phyloP scores from a whole-genome alignment of 805 yeast species.

The Torulaspora franciscae region DNA sequence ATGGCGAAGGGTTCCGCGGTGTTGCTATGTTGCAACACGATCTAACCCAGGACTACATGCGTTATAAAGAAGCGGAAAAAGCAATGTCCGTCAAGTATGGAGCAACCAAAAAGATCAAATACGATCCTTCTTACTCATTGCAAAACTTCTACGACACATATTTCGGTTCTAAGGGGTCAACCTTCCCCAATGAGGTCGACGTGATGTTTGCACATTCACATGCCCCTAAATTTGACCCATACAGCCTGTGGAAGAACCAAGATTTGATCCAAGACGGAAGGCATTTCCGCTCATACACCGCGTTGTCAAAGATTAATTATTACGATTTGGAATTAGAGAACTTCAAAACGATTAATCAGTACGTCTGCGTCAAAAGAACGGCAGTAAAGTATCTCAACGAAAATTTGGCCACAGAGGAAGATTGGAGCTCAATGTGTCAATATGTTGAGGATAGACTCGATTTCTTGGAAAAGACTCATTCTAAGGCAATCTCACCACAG shows the following conservation, averaged over 20 bases:
- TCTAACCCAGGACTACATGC: conserved; percentile 54
- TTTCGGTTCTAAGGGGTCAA: conserved; percentile 13
- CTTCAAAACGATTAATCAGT: conserved; percentile 23
- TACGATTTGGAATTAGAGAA: conserved; percentile 30
- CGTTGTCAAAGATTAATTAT: conserved; percentile 18
- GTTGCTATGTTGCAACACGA: conserved; percentile 76
- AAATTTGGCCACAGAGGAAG: conserved; percentile 14
- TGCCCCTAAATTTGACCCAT: conserved; percentile 39
- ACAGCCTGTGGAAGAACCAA: conserved; percentile 20
- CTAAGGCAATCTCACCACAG: conserved; percentile 14
- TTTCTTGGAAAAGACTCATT: conserved; percentile 24
- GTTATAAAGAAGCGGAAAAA: conserved; percentile 18
- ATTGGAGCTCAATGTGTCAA: conserved; percentile 23
- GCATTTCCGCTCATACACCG: conserved; percentile 26
- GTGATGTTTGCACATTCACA: conserved; percentile 39
- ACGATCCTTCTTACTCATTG: conserved; percentile 18
- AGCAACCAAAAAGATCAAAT: conserved; percentile 11
- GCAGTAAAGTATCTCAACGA: conserved; percentile 23
- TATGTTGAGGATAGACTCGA: conserved; percentile 23
- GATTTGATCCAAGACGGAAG: conserved; percentile 23
- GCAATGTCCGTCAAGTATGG: conserved; percentile 16
- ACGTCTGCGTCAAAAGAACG: conserved; percentile 19
- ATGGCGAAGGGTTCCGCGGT: conserved; percentile 47
- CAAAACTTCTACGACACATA: conserved; percentile 21
- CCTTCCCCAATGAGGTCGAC: conserved; percentile 17